Evolutionary conservation across 371 early-diverging fungal genomes (phyloP), one percentile per base, ranked within the genome.

Genomic region (Circinella umbellata): DNA sequence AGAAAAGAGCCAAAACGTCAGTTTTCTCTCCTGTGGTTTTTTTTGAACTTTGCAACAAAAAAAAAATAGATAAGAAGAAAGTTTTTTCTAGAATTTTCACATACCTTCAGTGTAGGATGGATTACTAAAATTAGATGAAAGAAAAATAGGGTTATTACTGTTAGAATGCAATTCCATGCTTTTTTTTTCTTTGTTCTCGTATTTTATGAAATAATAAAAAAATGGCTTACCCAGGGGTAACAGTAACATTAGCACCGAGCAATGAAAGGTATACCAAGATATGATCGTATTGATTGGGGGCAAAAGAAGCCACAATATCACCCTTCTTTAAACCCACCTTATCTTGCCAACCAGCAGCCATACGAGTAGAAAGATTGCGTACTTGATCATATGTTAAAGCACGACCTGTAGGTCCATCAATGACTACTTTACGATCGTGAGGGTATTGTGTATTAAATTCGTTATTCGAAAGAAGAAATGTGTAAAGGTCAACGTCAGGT

Each of bases 231-330:
- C 80, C 82, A 53, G 82, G 82, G 7, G 76, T 72, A n/a, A 82
- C 66, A 15, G 67, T 78, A 36, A 73, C 74, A 62, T 76, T 67
- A n/a, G 82, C 78, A 17, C 73, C 82, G 17, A 80, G 61, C 42
- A 82, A 53, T 8, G 82, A 82, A 18, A 80, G 69, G 46, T 78
- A 77, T 0, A 82, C 63, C 13, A 82, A 51, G 62, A 73, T 71
- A 69, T 82, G 82, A 51, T 82, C 76, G 42, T 73, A 70, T 61
- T 82, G 80, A 49, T 95, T 95, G 49, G 91, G 92, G 15, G 92
- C 80, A 69, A 90, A 90, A 11, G 90, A 72, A 13, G 88, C 92
- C 18, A 93, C 80, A 15, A 89, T 87, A 69, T 93, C 90, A 64
- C 92, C 87, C 62, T 76, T 79, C 66, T 85, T 75, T 53, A 92